Evolutionary conservation across 306 rosid species (phyloP).

Genomic region (Luffa acutangula): DNA sequence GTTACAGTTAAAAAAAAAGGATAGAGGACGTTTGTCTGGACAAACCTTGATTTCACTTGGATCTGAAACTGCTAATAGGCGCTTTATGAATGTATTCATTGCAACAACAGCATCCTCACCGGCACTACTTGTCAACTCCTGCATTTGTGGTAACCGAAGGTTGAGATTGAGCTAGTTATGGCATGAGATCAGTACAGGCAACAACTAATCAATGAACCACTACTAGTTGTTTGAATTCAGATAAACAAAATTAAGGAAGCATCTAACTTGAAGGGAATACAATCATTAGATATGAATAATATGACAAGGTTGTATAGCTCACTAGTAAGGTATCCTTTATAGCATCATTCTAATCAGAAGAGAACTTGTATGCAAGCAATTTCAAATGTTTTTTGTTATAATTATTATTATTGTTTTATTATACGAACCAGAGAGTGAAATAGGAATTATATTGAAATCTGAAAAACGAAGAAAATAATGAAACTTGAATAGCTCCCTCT

Average conservation of each 20-base stretch:
- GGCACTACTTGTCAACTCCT: conserved; percentile 89
- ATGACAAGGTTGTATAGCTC: neutral
- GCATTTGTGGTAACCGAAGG: conserved; percentile 7
- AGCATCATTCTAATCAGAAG: neutral
- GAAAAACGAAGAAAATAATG: neutral
- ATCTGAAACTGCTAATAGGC: conserved; percentile 85
- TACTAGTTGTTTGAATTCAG: neutral
- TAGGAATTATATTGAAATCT: neutral
- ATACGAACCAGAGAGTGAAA: neutral
- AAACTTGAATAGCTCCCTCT: neutral
- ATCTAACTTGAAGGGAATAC: neutral
- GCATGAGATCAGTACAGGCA: neutral
- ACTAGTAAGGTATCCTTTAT: neutral
- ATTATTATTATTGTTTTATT: neutral
- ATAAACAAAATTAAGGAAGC: neutral
- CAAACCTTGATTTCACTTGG: conserved; percentile 84
- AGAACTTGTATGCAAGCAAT: neutral
- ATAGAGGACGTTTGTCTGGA: neutral
- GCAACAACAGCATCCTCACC: conserved; percentile 95
- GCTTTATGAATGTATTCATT: conserved; percentile 93
- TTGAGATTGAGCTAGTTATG: neutral
- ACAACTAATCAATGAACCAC: neutral
- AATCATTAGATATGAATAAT: neutral
- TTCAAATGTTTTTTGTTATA: neutral
- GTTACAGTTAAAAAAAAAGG: neutral